phyloP scores from a whole-genome alignment of 2,329 filamentous ascomycete species.

The Ophiostoma angusticollis region DNA sequence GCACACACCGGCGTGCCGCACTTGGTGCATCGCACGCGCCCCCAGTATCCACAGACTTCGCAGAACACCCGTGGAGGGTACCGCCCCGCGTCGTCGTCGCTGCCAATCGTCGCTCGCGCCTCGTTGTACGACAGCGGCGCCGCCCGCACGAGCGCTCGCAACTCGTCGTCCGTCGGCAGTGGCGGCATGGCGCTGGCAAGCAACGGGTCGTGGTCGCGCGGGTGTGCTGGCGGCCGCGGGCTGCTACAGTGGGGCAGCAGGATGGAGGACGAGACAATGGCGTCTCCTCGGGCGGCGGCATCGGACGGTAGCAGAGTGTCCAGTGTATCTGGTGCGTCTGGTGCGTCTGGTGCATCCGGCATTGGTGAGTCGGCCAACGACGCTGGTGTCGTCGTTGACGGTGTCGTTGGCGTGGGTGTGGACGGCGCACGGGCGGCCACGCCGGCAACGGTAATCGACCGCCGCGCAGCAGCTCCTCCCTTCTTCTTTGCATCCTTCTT shows the following conservation, averaged over 20 bases:
- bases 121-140: constrained; percentile 58
- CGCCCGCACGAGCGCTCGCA: constrained; percentile 49
- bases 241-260: constrained; percentile 24
- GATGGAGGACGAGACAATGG: constrained; percentile 12
- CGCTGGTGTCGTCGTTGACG: not conserved
- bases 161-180: constrained; percentile 45
- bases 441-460: not conserved
- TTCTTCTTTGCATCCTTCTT: constrained; percentile 6
- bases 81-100: constrained; percentile 19
- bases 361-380: constrained; percentile 25
- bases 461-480: not conserved
- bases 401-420: constrained; percentile 1
- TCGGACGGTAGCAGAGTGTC: constrained; percentile 31
- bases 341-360: constrained; percentile 22
- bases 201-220: constrained; percentile 43
- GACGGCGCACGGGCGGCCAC: no score
- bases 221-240: constrained; percentile 26
- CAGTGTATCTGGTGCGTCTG: not conserved
- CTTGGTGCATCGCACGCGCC: constrained; percentile 60
- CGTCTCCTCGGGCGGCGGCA: constrained; percentile 13
- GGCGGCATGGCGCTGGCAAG: constrained; percentile 45
- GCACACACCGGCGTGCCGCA: constrained; percentile 71
- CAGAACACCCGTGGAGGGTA: constrained; percentile 57
- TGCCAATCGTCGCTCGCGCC: constrained; percentile 18
- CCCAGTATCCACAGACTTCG: constrained; percentile 74